A percentile compares a stretch with the other conserved stretches of the same genome.
These are phyloP conservation scores for Dendryphion nanum DNA, from an alignment of 2,329 filamentous ascomycete species.

Conservation along the genomic window DNA sequence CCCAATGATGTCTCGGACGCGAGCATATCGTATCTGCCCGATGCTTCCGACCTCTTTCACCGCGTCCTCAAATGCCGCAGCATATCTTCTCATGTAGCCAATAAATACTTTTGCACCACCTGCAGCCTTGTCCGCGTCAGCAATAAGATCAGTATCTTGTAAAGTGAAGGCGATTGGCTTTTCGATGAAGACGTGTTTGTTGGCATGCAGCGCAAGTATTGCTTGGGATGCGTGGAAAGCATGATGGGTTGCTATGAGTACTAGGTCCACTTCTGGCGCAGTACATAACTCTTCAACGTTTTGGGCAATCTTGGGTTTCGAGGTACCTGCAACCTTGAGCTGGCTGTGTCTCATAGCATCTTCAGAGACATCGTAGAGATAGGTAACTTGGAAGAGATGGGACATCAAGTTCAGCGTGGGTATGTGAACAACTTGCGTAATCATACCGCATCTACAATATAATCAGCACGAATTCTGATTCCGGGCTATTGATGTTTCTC, in stretches of 20 bases:
- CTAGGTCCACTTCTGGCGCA: slow-evolving; percentile 49
- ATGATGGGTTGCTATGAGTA: slow-evolving; percentile 55
- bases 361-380: slow-evolving; percentile 55
- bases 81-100: slow-evolving; percentile 62
- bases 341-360: slow-evolving; percentile 42
- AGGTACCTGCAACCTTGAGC: slow-evolving; percentile 25
- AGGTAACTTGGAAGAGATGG: slow-evolving; percentile 46
- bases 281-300: slow-evolving; percentile 44
- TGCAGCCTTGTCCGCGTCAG: slow-evolving; percentile 48
- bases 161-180: slow-evolving; percentile 56
- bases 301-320: slow-evolving; percentile 31
- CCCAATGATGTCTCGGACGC: slow-evolving; percentile 53
- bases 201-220: slow-evolving; percentile 51
- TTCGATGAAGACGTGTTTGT: slow-evolving; percentile 60
- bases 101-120: slow-evolving; percentile 52
- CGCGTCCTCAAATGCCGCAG: slow-evolving; percentile 53
- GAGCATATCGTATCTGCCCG: slow-evolving; percentile 55
- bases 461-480: not conserved
- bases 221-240: slow-evolving; percentile 56
- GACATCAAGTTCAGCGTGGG: slow-evolving; percentile 44
- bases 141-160: slow-evolving; percentile 47
- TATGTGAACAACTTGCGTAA: slow-evolving; percentile 55
- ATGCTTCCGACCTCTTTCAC: slow-evolving; percentile 55
- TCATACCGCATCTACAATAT: slow-evolving; percentile 44
- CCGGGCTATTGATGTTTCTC: not conserved